Evolutionary conservation across 805 yeast species (phyloP), one percentile per base, ranked within the genome.

Genomic region (Zygosaccharomyces siamensis): DNA sequence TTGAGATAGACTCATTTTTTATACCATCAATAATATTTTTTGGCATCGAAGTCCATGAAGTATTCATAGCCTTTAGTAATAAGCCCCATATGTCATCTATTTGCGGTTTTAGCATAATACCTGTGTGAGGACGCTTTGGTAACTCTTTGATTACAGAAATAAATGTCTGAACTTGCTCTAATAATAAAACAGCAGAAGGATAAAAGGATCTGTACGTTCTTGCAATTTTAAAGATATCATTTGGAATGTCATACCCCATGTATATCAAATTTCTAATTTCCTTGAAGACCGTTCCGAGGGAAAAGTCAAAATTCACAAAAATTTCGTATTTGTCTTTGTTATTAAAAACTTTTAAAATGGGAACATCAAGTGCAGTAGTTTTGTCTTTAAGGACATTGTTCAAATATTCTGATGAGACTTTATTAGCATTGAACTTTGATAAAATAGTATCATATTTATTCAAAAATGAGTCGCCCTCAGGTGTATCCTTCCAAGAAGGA

Each of bases 391-490:
- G 37, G 4, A 67, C 62, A 1, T 64, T 57, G 1, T 51, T 45
- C 0, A 77, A 43, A 93, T 95, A 89, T 1, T 62, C 58, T 0
- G 71, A 64, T 44, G 74, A 76, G 0, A 76, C 55, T 0, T 47
- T 50, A 24, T 72, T 64, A 0, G 79, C 60, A 43, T 83, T 71
- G 8, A 81, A 63, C 42, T 74, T 77, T 21, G 70, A 64, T n/a
- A 71, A 57, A 42, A 86, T 70, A 0, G 69, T 63, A 2, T 62
- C 55, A 21, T 79, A 72, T 50, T 80, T 86, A 1, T 70, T 62
- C 8, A 75, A 69, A 0, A 92, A 76, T 51, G 75, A 78, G 45
- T 74, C 76, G 0, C 96, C 97, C 45, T 83, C 89, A 2, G 83
- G 76, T 49, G 78, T 80, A 7, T 72, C 66, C 18, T 63, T 67